Base-by-base conservation (phyloP, 495 filamentous ascomycete species). In the Copromyces sp. region DNA sequence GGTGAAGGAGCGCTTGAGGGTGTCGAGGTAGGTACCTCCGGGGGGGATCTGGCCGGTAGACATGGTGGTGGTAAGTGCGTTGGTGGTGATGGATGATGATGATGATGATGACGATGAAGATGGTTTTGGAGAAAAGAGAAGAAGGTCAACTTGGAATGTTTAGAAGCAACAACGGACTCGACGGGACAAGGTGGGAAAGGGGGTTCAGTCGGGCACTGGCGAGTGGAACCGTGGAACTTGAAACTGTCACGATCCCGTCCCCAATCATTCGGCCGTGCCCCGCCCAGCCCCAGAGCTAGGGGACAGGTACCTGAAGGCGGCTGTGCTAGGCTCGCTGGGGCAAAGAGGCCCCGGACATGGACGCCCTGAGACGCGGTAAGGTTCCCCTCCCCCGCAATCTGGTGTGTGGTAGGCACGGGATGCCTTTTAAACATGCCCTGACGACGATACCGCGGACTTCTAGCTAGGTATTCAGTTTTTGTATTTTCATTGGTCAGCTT, bases 11-110 rank as follows among this genome's bases (percentile, higher is more conserved):
- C 84, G 85, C 84, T 93, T 92, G 78, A 94, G 84, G 74, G 89
- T 92, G 77, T 95, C 88, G 82, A 98, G 90, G 86, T 91, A 94
- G 74, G 94, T 97, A 70, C 87, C 87, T 73, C 89, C 92, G 14
- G 87, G 80, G 69, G 90, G 90, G 75, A 85, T 80, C 24, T 74
- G 71, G 12, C 77, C 78, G 39, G 80, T 73, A 69, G 83, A 80
- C 82, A 85, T 85, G 74, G 8, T 81, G 68, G 39, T 59, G 65
- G 42, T 71, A 39, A 4, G 17, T 68, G 29, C 17, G 35, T 59
- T 59, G 53, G 24, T 65, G 47, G 32, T 68, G 32, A 53, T 71
- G 39, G 32, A 41, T 45, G 39, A 17, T 70, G 5, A 35, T 11
- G 53, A 41, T 40, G 39, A 17, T 70, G 5, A 24, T 11, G 53